A percentile compares a stretch with the other conserved stretches of the same genome.
Conservation (phyloP, 129 eudicot genomes). For the Mikania micrantha region DNA sequence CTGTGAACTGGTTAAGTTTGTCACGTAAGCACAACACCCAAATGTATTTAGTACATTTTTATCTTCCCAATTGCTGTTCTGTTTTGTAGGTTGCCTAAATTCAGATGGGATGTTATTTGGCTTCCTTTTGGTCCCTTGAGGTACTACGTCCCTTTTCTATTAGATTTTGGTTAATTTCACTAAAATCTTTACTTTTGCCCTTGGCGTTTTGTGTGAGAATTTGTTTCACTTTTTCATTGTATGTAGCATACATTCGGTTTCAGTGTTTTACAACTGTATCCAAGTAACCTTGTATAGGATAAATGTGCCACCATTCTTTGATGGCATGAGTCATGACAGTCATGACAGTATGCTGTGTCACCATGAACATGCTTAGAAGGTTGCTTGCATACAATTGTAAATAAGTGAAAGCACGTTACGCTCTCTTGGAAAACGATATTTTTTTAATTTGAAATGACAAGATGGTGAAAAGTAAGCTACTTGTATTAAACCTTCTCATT, state of each 20-base stretch:
- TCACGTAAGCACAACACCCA: neutral
- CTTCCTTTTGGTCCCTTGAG: conserved; percentile 79
- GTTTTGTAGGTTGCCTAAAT: conserved; percentile 64
- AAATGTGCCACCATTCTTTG: too few species aligned
- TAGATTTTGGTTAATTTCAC: neutral
- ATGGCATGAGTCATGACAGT: too few species aligned
- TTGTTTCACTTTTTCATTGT: neutral
- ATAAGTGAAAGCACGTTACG: neutral
- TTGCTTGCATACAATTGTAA: neutral
- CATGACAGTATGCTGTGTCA: neutral
- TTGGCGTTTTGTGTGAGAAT: too few species aligned
- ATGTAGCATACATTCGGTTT: neutral
- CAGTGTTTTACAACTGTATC: neutral
- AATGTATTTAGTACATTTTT: neutral
- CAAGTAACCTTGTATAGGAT: neutral
- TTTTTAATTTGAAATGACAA: too few species aligned
- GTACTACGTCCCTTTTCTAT: conserved; percentile 23
- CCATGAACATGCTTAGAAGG: neutral
- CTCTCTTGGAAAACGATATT: neutral
- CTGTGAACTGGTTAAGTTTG: neutral
- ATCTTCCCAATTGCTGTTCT: neutral
- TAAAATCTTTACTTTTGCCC: neutral
- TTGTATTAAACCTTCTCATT: neutral
- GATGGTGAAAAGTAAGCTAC: neutral
- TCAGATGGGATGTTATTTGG: conserved; percentile 86